Conservation (phyloP, 352 stramenopile species). For the Pythium brachiatum region DNA sequence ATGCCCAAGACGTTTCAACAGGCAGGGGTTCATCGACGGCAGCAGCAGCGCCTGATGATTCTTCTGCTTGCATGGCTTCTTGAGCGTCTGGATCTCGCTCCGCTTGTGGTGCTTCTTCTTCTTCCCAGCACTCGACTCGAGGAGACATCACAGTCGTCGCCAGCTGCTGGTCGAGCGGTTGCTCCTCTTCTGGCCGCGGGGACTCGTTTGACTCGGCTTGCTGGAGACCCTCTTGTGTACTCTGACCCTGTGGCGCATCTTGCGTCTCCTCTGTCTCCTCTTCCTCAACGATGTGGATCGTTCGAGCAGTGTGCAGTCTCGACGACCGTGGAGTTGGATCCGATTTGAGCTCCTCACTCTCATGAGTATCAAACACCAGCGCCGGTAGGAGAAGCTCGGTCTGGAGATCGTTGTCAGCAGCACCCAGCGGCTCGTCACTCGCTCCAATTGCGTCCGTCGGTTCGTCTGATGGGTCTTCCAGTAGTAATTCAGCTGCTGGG, state of each 20-base stretch:
- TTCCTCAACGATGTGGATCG: background rate
- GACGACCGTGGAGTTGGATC: background rate
- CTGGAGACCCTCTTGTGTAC: background rate
- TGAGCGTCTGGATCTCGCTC: background rate
- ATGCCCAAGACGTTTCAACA: background rate
- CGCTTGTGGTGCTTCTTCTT: slow-evolving; percentile 5
- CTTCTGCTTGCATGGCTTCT: no score
- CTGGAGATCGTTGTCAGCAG: no score
- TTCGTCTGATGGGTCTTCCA: no score
- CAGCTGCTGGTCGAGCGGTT: background rate
- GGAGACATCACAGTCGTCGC: background rate
- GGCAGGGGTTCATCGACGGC: background rate
- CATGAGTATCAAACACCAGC: background rate
- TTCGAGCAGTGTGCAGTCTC: background rate
- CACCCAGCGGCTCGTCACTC: no score
- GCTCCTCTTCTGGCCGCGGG: background rate
- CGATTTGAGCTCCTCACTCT: background rate
- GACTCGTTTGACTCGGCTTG: background rate
- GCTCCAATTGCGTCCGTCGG: no score
- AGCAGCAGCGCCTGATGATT: no score
- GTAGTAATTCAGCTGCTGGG: no score
- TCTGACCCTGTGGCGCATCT: background rate
- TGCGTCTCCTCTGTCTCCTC: background rate
- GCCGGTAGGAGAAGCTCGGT: background rate
- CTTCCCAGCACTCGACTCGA: slow-evolving; percentile 18